These are phyloP conservation scores for Pseudogymnoascus sp. DNA, from an alignment of 2,329 filamentous ascomycete species.

Conservation along the genomic window DNA sequence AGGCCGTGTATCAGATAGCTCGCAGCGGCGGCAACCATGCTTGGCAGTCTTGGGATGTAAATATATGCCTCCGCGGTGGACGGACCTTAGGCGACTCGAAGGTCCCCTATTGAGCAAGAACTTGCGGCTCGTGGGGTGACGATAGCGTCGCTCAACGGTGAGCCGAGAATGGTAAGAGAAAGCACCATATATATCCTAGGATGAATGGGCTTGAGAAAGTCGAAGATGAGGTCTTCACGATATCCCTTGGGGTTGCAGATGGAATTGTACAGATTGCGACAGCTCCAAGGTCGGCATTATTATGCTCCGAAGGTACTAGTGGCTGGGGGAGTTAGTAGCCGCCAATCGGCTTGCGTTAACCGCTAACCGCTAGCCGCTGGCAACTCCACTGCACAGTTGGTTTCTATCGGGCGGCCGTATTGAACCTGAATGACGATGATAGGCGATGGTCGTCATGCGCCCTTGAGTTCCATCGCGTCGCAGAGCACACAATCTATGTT, in stretches of 20 bases:
- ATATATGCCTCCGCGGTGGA: not conserved
- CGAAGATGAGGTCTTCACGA: constrained; percentile 6
- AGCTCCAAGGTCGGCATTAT: constrained; percentile 1
- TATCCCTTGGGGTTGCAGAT: constrained; percentile 7
- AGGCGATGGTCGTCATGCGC: not conserved
- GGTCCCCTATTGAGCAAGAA: constrained; percentile 7
- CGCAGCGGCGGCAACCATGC: constrained; percentile 10
- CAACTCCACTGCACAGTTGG: not conserved
- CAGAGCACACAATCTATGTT: not conserved
- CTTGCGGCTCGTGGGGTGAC: constrained; percentile 7
- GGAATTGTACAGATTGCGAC: constrained; percentile 8
- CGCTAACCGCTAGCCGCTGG: constrained; percentile 1
- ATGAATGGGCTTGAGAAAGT: constrained; percentile 8
- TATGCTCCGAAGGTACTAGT: not conserved
- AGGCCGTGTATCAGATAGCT: not conserved
- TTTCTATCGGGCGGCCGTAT: not conserved
- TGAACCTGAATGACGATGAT: constrained; percentile 1
- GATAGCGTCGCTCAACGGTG: constrained; percentile 25
- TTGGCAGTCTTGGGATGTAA: constrained; percentile 9
- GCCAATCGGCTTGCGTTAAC: not conserved
- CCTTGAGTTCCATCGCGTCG: not conserved
- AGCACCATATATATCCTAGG: constrained; percentile 28
- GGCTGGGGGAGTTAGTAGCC: not conserved
- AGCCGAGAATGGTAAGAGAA: constrained; percentile 22
- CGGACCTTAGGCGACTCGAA: constrained; percentile 2